Evolutionary conservation across 352 stramenopile genomes (phyloP), one percentile per base, ranked within the genome.

Genomic region (Salisapilia sapeloensis): DNA sequence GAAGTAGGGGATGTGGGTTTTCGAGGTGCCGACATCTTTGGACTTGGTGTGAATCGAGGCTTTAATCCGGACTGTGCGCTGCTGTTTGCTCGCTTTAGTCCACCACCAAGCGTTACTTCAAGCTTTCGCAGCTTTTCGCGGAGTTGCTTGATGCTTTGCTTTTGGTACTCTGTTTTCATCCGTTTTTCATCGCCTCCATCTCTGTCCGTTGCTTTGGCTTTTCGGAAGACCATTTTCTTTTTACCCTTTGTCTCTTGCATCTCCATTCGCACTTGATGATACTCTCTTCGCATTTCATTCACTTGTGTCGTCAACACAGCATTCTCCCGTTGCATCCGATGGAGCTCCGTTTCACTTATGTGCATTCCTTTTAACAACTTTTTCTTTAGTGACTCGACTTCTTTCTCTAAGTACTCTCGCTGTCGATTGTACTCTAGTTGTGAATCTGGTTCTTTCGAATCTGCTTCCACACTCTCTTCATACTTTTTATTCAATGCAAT

Each of bases 351-450:
- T 35, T 86, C 69, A 37, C 69, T 84, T 48, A 84, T 82, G 5
- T 61, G 56, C 61, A 90, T 78, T 4, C 65, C 69, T 36, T 92
- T 92, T 42, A 87, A 70, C 44, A 92, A 82, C 50, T 87, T 92
- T 18, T 71, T 56, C 53, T 95, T 92, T n/a, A 96, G 62, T 11
- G 61, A 76, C 34, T 84, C 60, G 0, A 96, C 65, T 25, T 83
- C 84, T 29, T 86, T 82, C 46, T 95, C 84, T 19, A 96, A 53
- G 38, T 92, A 96, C 35, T 95, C 65, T 13, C 78, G 72, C 44
- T 94, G 86, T n/a, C 81, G 66, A 18, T 84, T 80, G 48, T 90
- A 95, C 47, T 96, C 80, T 10, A 60, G 57, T 40, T 92, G 77
- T 0, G 89, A 90, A 46, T 91, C 87, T n/a, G 74, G 59, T 33